phyloP scores from a whole-genome alignment of 1,284 basidiomycete species.

The Leccinum pachyderme region DNA sequence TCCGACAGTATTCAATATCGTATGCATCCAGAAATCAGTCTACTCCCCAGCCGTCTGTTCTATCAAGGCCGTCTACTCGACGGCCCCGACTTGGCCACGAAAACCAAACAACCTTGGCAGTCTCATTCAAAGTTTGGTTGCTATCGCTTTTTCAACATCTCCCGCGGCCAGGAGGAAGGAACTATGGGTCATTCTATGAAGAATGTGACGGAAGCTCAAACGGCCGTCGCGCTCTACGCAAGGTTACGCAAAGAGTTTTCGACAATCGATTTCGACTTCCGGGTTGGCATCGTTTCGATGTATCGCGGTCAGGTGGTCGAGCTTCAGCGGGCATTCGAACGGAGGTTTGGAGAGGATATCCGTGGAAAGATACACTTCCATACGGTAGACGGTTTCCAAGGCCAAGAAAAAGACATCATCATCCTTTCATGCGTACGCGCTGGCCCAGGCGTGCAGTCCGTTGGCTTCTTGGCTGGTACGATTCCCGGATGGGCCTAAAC shows the following conservation, averaged over 20 bases:
- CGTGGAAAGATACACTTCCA: constrained; percentile 85
- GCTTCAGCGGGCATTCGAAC: constrained; percentile 69
- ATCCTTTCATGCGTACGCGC: constrained; percentile 94
- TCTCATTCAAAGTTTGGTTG: constrained; percentile 74
- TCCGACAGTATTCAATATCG: constrained; percentile 90
- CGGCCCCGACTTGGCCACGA: constrained; percentile 84
- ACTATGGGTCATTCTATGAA: constrained; percentile 68
- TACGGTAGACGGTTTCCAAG: constrained; percentile 98
- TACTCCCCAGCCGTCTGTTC: constrained; percentile 87
- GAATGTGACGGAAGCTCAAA: constrained; percentile 76
- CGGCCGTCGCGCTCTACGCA: constrained; percentile 79
- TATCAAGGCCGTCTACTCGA: constrained; percentile 83
- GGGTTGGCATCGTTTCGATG: constrained; percentile 92
- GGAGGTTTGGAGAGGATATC: constrained; percentile 74
- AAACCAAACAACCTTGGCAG: constrained; percentile 91
- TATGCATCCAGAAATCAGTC: constrained; percentile 97
- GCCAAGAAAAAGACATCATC: constrained; percentile 96
- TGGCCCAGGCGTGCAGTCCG: constrained; percentile 72
- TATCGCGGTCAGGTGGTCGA: constrained; percentile 91
- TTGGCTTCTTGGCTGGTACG: constrained; percentile 88
- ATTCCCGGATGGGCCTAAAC: neutral
- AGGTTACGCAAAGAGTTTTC: constrained; percentile 70
- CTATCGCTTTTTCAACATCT: constrained; percentile 88
- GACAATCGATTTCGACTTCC: constrained; percentile 65
- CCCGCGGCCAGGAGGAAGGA: constrained; percentile 56